These are phyloP conservation scores for Leccinum pallidistipes DNA, from an alignment of 1,284 basidiomycete genomes.

Conservation along the genomic window DNA sequence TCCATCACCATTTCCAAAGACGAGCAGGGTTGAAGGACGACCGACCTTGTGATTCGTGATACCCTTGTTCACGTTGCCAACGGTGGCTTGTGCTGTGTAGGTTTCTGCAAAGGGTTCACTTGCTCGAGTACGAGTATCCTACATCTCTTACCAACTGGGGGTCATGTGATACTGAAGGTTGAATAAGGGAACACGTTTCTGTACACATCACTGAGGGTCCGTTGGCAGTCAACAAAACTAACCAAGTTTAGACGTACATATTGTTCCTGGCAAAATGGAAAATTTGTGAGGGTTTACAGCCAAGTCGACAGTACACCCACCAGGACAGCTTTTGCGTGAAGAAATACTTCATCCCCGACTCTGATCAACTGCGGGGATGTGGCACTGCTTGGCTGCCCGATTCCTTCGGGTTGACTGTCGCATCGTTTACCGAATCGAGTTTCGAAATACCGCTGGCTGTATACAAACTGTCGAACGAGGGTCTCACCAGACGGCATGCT, in stretches of 20 bases:
- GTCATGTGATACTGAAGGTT: conserved; percentile 96
- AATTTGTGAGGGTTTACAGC: conserved; percentile 2
- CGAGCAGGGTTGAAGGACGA: conserved; percentile 55
- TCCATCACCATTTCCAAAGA: conserved; percentile 95
- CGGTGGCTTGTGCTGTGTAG: conserved; percentile 65
- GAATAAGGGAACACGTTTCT: conserved; percentile 94
- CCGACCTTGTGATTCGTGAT: conserved; percentile 80
- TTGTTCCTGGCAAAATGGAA: conserved; percentile 61
- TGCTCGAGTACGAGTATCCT: background rate
- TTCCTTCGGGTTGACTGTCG: conserved; percentile 31
- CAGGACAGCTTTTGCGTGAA: conserved; percentile 96
- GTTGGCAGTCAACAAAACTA: background rate
- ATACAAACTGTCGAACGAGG: conserved; percentile 86
- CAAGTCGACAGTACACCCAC: conserved; percentile 38
- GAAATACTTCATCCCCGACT: conserved; percentile 91
- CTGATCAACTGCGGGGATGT: conserved; percentile 90
- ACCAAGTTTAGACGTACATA: conserved; percentile 45
- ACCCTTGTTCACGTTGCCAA: conserved; percentile 83
- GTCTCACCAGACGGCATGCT: conserved; percentile 95
- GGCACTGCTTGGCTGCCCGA: conserved; percentile 26
- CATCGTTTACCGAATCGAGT: conserved; percentile 82
- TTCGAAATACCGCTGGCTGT: conserved; percentile 86
- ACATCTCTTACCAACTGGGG: conserved; percentile 62
- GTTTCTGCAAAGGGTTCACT: conserved; percentile 54
- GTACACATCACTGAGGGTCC: background rate